Evolutionary conservation across 2,329 filamentous ascomycete species (phyloP), one percentile per base, ranked within the genome.

Genomic region (Aspergillus unguis): DNA sequence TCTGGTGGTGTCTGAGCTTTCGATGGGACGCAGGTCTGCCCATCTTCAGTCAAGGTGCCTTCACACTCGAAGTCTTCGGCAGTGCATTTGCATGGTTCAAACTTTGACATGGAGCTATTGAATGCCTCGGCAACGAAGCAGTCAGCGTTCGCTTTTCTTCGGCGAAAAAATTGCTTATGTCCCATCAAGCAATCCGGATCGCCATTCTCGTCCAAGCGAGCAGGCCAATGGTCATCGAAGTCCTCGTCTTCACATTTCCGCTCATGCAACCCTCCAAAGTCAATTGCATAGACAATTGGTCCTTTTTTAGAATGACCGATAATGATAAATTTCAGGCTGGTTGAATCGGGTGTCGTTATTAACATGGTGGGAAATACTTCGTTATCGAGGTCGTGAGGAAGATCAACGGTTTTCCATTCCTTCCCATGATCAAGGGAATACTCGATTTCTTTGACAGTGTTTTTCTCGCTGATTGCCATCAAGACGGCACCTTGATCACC

Each of bases 11-110:
- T 69, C 40, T 95, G 70, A 3, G 81, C 76, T 0, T 83, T 85
- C 27, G 79, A 81, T 6, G 82, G 80, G 26, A 84, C 77, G 67
- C 94, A 97, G 56, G 86, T 80, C 45, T 81, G 82, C 48, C 82
- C 79, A 56, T 92, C 84, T 3, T 82, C 77, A 33, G 79, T 79
- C 61, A 83, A 82, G 54, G 95, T 95, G 78, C 88, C 96, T 67
- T 97, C 92, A 69, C 94, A 99, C 73, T 99, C 94, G 68, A 95
- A 99, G 70, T 99, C 95, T 32, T 79, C 77, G 52, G 87, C 83
- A 0, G 85, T 85, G 71, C 94, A 99, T 37, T 89, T 84, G 76
- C 94, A 99, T 43, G 84, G 73, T 62, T 90, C 83, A 28, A 82
- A 86, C 55, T 85, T 77, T 1, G 87, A 83, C 32, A 82, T 73